A percentile compares a stretch with the other conserved stretches of the same genome.
These are phyloP conservation scores for Cymodocea nodosa DNA, from an alignment of 116 monocot genomes.

Conservation along the genomic window DNA sequence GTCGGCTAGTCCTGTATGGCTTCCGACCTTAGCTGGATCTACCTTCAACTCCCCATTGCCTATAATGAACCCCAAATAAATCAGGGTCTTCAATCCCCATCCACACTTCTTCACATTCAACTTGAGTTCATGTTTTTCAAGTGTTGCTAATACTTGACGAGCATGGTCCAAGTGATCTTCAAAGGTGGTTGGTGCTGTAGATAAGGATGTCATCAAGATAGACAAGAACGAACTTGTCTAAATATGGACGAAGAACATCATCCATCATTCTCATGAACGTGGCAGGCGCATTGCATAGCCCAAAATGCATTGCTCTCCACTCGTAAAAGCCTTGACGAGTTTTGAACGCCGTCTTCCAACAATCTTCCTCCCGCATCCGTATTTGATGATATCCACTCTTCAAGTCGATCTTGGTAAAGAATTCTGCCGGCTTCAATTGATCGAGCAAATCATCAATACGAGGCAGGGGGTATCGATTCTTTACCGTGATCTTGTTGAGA, in stretches of 20 bases:
- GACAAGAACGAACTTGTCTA: constrained; percentile 1
- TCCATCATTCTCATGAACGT: too few relatives aligned
- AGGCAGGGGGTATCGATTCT: too few relatives aligned
- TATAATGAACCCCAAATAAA: not conserved
- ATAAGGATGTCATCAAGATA: constrained; percentile 4
- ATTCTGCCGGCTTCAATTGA: too few relatives aligned
- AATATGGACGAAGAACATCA: not conserved
- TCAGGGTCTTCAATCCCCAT: not conserved
- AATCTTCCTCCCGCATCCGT: too few relatives aligned
- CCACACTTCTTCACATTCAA: not conserved
- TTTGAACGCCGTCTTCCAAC: too few relatives aligned
- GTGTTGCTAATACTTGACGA: not conserved
- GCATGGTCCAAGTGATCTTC: not conserved
- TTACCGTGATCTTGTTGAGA: too few relatives aligned
- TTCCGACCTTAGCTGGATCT: not conserved
- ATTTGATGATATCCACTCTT: too few relatives aligned
- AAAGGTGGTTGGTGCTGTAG: not conserved
- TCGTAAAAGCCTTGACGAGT: too few relatives aligned
- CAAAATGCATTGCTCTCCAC: too few relatives aligned
- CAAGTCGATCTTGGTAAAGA: too few relatives aligned
- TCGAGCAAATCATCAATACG: too few relatives aligned
- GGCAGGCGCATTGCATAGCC: too few relatives aligned
- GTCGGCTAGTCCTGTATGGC: not conserved
- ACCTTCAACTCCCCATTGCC: not conserved
- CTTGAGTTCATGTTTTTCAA: not conserved